Percentiles rank a stretch among this genome's conserved stretches.
Conservation (phyloP, 352 stramenopile genomes). For the Phytophthora fragariaefolia region DNA sequence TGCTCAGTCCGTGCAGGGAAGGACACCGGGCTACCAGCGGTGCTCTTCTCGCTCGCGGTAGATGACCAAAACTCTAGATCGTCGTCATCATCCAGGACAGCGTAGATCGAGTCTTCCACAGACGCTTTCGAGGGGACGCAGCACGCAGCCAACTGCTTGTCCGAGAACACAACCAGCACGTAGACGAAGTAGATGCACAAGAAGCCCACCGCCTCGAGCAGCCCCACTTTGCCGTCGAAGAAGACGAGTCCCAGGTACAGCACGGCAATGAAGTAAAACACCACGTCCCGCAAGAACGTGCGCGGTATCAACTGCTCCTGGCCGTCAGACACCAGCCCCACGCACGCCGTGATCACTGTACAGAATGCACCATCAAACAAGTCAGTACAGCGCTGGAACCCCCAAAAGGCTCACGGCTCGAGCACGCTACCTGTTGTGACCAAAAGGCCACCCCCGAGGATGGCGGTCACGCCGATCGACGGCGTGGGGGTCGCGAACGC, state of each 20-base stretch:
- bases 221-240: slow-evolving; percentile 69
- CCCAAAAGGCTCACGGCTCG: too few relatives aligned
- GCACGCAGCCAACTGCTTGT: slow-evolving; percentile 46
- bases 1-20: slow-evolving; percentile 13
- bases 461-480: slow-evolving; percentile 73
- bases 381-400: too few relatives aligned
- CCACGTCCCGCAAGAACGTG: slow-evolving; percentile 77
- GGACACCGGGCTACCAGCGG: slow-evolving; percentile 8
- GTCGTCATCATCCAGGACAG: slow-evolving; percentile 41
- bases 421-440: slow-evolving; percentile 60
- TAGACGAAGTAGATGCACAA: slow-evolving; percentile 75
- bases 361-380: too few relatives aligned
- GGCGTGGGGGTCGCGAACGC: slow-evolving; percentile 67
- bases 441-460: slow-evolving; percentile 73
- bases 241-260: slow-evolving; percentile 78
- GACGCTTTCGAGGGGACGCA: slow-evolving; percentile 35
- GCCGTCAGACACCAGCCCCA: slow-evolving; percentile 69
- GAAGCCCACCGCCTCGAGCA: slow-evolving; percentile 73
- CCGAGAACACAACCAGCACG: slow-evolving; percentile 65
- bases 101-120: slow-evolving; percentile 23
- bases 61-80: slow-evolving; percentile 39
- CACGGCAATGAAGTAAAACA: slow-evolving; percentile 76
- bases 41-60: slow-evolving; percentile 34
- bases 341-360: slow-evolving; percentile 71
- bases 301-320: slow-evolving; percentile 81